Conservation (phyloP, 306 rosid species). For the Cucumis hystrix region DNA sequence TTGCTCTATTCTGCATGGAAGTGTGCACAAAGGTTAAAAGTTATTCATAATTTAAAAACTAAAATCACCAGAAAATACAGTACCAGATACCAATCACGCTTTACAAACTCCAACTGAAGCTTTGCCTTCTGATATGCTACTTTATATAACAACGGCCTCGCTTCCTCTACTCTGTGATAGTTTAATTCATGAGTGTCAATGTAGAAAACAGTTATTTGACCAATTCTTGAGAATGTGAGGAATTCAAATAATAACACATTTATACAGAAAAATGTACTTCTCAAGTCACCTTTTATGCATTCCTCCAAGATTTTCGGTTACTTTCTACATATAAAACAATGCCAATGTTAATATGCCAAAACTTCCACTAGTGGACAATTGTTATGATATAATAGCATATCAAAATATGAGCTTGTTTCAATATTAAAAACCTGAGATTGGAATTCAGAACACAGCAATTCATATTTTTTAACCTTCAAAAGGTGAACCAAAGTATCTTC, state of each 20-base stretch:
- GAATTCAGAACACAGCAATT: slow-evolving; percentile 46
- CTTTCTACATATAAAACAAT: slow-evolving; percentile 29
- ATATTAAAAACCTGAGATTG: slow-evolving; percentile 55
- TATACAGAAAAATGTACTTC: slow-evolving; percentile 10
- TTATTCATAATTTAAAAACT: slow-evolving; percentile 9
- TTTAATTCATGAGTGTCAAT: slow-evolving; percentile 12
- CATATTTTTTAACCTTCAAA: slow-evolving; percentile 43
- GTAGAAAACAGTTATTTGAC: slow-evolving; percentile 14
- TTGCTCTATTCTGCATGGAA: slow-evolving; percentile 42
- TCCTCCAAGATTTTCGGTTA: slow-evolving; percentile 13
- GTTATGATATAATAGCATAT: background rate
- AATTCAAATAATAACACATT: slow-evolving; percentile 6
- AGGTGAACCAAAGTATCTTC: slow-evolving; percentile 51
- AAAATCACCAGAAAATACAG: slow-evolving; percentile 1
- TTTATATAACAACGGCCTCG: slow-evolving; percentile 33
- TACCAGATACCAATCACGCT: slow-evolving; percentile 59
- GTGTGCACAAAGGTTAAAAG: slow-evolving; percentile 11
- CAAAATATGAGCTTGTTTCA: slow-evolving; percentile 4
- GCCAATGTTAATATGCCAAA: slow-evolving; percentile 14
- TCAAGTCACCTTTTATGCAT: slow-evolving; percentile 45
- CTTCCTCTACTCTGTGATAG: slow-evolving; percentile 45
- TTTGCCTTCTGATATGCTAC: slow-evolving; percentile 57
- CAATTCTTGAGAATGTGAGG: slow-evolving; percentile 8
- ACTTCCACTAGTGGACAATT: background rate
- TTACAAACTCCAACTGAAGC: slow-evolving; percentile 42